Conservation (phyloP, 306 rosid species). For the Inga leiocalycina region DNA sequence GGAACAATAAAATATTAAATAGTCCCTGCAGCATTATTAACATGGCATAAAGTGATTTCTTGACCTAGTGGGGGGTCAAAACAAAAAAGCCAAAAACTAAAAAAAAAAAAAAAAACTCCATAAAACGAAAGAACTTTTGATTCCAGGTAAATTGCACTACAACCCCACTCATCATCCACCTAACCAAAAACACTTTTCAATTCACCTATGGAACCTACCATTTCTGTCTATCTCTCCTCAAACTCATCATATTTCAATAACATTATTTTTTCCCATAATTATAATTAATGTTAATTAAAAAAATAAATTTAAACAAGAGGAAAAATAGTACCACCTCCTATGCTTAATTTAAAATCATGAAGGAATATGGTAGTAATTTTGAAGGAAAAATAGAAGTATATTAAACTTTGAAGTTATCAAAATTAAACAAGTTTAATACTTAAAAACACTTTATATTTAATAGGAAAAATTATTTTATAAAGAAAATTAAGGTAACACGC, state of each 20-base stretch:
- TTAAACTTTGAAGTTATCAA: background rate
- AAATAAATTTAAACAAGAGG: background rate
- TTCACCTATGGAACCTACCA: background rate
- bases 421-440: too few species aligned
- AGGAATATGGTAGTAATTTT: background rate
- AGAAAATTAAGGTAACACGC: too few species aligned
- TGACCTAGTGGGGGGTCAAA: background rate
- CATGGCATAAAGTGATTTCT: background rate
- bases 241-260: background rate
- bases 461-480: background rate
- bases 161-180: background rate
- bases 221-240: background rate
- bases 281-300: background rate
- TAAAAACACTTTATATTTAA: too few species aligned
- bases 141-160: background rate
- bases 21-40: background rate
- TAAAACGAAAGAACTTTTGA: background rate
- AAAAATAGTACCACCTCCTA: background rate
- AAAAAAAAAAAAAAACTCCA: background rate
- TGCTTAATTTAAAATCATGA: too few species aligned
- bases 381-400: background rate
- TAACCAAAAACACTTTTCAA: background rate
- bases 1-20: background rate
- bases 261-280: background rate
- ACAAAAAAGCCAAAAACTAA: background rate